Evolutionary conservation across 2,329 filamentous ascomycete species (phyloP), one percentile per base, ranked within the genome.

Genomic region (Apiospora marii): DNA sequence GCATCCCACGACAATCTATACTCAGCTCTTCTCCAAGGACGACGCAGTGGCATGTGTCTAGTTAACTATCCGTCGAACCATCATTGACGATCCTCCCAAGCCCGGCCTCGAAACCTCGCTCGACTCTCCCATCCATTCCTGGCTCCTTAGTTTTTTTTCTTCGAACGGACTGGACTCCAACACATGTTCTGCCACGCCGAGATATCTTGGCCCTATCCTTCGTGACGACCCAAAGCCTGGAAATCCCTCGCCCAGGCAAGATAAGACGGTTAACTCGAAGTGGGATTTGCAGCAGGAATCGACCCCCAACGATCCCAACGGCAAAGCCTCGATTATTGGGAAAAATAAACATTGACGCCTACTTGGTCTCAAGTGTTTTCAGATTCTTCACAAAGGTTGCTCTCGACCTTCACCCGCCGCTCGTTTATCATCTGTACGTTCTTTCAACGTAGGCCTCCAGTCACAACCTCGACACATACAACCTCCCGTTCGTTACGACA

Each of bases 381-480:
- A 41, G 58, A 34, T 64, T n/a, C 34, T 41, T 13, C 58, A 41
- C 37, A 49, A 49, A 49, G 67, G 67, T 37, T 37, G 44, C 44
- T 48, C 67, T 46, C n/a, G 19, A 49, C 67, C 67, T 69, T 49
- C 49, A 19, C 67, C 22, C 37, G 68, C 68, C 68, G 49, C 68
- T 70, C 68, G 68, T 70, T 70, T 70, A 51, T 43, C 14, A n/a
- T 53, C 30, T 58, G 24, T 37, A 43, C 68, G 27, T 58, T 51
- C 14, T 58, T 70, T 41, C 58, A 41, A 41, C 34, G 30, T 64
- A 22, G 58, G 19, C 30, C 30, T 61, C 53, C n/a, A 37, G 30
- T 13, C 30, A 64, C 58, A 41, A 19, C 58, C 34, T 64, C 19
- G 58, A 64, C 6, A 64, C 58, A 41, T 7, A 41, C 58, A 41